Percentiles rank a stretch among this genome's conserved stretches.
Conservation (phyloP, 768 basidiomycete species). For the Pleurotus citrinopileatus region DNA sequence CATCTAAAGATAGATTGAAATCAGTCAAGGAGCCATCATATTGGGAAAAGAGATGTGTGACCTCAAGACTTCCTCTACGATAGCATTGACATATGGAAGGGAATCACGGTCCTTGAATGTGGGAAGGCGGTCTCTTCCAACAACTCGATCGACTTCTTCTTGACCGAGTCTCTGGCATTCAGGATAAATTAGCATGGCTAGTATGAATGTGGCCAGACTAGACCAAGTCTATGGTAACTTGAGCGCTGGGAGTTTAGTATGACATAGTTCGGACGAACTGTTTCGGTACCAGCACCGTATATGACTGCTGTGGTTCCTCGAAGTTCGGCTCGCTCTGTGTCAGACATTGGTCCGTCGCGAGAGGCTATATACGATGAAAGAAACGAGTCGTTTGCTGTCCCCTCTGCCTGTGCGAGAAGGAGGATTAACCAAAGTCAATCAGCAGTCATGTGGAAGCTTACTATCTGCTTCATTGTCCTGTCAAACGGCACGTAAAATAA, state of each 20-base stretch:
- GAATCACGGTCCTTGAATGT: conserved; percentile 31
- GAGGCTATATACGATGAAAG: not conserved
- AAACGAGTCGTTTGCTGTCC: not conserved
- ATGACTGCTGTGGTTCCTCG: not conserved
- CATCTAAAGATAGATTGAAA: not conserved
- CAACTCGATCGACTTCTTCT: conserved; percentile 24
- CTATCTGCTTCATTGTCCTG: not conserved
- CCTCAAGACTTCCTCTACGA: conserved; percentile 34
- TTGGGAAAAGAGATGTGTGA: conserved; percentile 25
- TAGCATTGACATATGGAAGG: conserved; percentile 33
- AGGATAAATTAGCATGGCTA: conserved; percentile 26
- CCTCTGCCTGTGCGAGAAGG: not conserved
- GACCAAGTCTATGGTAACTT: not conserved
- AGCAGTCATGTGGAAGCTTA: too few relatives aligned
- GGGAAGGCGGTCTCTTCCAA: conserved; percentile 37
- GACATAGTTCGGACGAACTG: conserved; percentile 1
- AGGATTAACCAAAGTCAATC: not conserved
- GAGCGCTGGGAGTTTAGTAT: not conserved
- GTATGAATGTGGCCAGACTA: conserved; percentile 17
- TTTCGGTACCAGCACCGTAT: conserved; percentile 10
- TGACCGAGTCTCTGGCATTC: conserved; percentile 23
- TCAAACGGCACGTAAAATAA: conserved; percentile 1
- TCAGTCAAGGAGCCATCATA: not conserved
- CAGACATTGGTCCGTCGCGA: not conserved
- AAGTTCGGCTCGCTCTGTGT: not conserved